A percentile compares a stretch with the other conserved stretches of the same genome.
Evolutionary conservation across 768 basidiomycete genomes (phyloP).

Genomic region (Russula emetica): DNA sequence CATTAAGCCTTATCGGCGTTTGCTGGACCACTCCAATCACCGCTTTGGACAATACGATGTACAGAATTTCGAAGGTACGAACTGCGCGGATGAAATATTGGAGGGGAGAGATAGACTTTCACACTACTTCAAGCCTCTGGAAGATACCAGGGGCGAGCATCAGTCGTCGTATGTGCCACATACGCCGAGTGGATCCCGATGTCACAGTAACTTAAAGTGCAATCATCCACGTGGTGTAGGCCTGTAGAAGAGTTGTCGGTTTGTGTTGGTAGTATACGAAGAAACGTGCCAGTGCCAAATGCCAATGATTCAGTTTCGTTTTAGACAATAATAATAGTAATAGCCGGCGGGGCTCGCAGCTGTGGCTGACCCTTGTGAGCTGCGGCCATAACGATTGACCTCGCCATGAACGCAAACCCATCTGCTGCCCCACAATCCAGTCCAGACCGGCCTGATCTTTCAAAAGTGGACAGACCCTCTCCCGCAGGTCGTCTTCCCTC

Average conservation of each 20-base stretch:
- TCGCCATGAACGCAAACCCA: slow-evolving; percentile 25
- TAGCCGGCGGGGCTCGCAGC: background rate
- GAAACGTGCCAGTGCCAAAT: background rate
- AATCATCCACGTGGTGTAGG: background rate
- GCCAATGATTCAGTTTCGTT: no score
- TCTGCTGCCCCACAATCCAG: background rate
- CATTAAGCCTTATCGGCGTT: no score
- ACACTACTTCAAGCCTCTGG: no score
- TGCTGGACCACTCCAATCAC: no score
- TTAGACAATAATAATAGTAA: no score
- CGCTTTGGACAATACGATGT: no score
- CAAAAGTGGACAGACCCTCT: slow-evolving; percentile 37
- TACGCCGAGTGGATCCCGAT: background rate
- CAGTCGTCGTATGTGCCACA: no score
- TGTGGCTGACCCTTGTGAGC: background rate
- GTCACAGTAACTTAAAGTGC: background rate
- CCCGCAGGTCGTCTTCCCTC: slow-evolving; percentile 54
- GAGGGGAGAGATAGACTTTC: no score
- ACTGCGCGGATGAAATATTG: no score
- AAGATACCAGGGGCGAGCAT: no score
- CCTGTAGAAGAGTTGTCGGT: background rate
- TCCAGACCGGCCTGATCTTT: background rate
- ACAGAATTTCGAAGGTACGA: no score
- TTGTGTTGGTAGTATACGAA: background rate
- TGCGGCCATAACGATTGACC: slow-evolving; percentile 4